Conservation (phyloP, 2,329 filamentous ascomycete genomes). For the Didymella pinodella region DNA sequence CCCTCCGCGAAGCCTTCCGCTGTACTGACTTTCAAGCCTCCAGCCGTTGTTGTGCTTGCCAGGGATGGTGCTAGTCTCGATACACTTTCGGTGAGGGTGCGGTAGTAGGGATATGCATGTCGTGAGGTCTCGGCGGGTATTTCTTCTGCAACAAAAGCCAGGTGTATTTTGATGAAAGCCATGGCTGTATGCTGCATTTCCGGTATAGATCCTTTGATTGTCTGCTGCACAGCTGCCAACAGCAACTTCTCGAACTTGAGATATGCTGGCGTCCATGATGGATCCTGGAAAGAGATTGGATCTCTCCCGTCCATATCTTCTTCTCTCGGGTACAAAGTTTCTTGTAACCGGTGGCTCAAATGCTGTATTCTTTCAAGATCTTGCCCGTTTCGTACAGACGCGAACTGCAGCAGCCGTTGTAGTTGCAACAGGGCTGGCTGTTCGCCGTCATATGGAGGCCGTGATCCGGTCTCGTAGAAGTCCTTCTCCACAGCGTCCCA, state of each 20-base stretch:
- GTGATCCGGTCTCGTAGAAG: constrained; percentile 11
- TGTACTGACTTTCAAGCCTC: neutral
- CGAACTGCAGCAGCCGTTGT: constrained; percentile 56
- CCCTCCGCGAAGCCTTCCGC: neutral
- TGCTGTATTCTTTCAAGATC: constrained; percentile 53
- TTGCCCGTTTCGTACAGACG: constrained; percentile 45
- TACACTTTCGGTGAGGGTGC: constrained; percentile 39
- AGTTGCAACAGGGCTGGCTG: constrained; percentile 53
- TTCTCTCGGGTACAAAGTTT: constrained; percentile 29
- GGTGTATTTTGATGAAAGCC: constrained; percentile 30
- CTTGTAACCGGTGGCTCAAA: constrained; percentile 51
- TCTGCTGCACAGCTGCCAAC: constrained; percentile 43
- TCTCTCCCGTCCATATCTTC: neutral
- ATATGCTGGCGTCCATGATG: constrained; percentile 54
- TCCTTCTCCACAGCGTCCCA: constrained; percentile 42
- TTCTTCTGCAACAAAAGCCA: constrained; percentile 44
- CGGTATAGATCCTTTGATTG: constrained; percentile 20
- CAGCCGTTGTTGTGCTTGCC: neutral
- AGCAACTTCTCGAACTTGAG: constrained; percentile 52
- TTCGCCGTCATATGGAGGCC: constrained; percentile 47
- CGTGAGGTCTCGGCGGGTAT: constrained; percentile 47
- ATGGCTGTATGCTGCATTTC: constrained; percentile 22
- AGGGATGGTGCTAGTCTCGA: constrained; percentile 24
- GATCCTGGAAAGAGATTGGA: constrained; percentile 24
- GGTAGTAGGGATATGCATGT: constrained; percentile 44